Evolutionary conservation across 768 basidiomycete genomes (phyloP).

Genomic region (Trametes punicea): DNA sequence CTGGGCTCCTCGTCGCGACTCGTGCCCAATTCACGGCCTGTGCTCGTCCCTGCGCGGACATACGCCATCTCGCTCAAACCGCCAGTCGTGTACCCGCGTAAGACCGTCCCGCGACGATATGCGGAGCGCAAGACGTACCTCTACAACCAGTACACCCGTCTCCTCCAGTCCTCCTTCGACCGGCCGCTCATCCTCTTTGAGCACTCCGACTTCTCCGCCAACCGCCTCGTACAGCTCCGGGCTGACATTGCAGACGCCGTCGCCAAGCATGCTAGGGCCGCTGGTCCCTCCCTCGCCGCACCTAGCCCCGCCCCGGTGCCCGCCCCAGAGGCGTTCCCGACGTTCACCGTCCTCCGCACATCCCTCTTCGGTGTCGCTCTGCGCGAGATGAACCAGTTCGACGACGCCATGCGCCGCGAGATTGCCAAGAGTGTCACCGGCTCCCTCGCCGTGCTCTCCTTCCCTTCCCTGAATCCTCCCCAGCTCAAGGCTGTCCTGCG

Average conservation of each 20-base stretch:
- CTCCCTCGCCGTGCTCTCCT: constrained; percentile 59
- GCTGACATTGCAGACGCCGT: constrained; percentile 61
- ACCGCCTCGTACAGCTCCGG: constrained; percentile 64
- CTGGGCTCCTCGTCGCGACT: constrained; percentile 15
- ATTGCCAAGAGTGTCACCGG: constrained; percentile 60
- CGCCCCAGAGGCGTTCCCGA: constrained; percentile 34
- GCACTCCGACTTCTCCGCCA: constrained; percentile 71
- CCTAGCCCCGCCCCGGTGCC: constrained; percentile 30
- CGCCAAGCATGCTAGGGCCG: constrained; percentile 33
- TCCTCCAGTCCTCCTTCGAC: constrained; percentile 54
- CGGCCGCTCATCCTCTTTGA: constrained; percentile 75
- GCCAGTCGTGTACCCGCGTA: constrained; percentile 49
- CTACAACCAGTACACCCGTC: constrained; percentile 73
- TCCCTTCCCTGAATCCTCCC: constrained; percentile 69
- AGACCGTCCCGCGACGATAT: constrained; percentile 63
- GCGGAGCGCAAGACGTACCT: constrained; percentile 77
- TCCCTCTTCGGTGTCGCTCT: constrained; percentile 78
- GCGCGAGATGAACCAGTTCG: constrained; percentile 54
- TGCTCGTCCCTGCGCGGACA: constrained; percentile 7
- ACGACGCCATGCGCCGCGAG: constrained; percentile 42
- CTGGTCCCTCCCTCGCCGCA: constrained; percentile 28
- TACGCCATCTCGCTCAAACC: constrained; percentile 17
- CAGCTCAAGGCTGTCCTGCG: constrained; percentile 65
- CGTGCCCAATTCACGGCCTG: constrained; percentile 6
- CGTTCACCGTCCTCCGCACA: constrained; percentile 69